Conservation (phyloP, 768 basidiomycete species). For the Hebeloma cylindrosporum region DNA sequence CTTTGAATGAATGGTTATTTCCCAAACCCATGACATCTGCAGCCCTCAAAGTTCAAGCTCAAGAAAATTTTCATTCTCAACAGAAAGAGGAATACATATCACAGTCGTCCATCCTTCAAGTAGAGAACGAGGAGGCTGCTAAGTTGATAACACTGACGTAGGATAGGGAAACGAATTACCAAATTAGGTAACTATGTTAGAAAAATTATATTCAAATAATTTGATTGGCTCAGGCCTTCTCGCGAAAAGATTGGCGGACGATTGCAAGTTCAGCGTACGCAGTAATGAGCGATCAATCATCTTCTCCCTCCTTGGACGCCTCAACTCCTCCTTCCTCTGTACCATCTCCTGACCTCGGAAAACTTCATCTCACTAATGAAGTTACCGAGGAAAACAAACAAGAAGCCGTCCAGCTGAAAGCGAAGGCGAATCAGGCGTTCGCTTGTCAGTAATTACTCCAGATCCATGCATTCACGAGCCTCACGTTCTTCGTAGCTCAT, state of each 20-base stretch:
- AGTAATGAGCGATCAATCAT: conserved; percentile 37
- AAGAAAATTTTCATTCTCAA: too few relatives aligned
- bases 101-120: too few relatives aligned
- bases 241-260: conserved; percentile 8
- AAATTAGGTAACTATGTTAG: too few relatives aligned
- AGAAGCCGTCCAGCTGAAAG: conserved; percentile 73
- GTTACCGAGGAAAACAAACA: conserved; percentile 72
- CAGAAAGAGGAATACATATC: too few relatives aligned
- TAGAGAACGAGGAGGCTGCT: too few relatives aligned
- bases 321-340: conserved; percentile 56
- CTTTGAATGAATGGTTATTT: too few relatives aligned
- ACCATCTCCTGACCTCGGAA: conserved; percentile 58
- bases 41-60: too few relatives aligned
- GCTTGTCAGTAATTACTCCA: conserved; percentile 43
- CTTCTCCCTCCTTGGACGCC: conserved; percentile 40
- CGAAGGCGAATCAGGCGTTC: conserved; percentile 88
- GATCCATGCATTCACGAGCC: conserved; percentile 3
- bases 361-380: conserved; percentile 47
- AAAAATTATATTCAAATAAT: too few relatives aligned
- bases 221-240: conserved; percentile 11
- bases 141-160: too few relatives aligned
- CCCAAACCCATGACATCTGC: too few relatives aligned
- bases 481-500: conserved; percentile 44
- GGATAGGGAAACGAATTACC: too few relatives aligned
- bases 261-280: conserved; percentile 1